These are phyloP conservation scores for Colletotrichum tropicale DNA, from an alignment of 2,329 filamentous ascomycete species.

Conservation along the genomic window DNA sequence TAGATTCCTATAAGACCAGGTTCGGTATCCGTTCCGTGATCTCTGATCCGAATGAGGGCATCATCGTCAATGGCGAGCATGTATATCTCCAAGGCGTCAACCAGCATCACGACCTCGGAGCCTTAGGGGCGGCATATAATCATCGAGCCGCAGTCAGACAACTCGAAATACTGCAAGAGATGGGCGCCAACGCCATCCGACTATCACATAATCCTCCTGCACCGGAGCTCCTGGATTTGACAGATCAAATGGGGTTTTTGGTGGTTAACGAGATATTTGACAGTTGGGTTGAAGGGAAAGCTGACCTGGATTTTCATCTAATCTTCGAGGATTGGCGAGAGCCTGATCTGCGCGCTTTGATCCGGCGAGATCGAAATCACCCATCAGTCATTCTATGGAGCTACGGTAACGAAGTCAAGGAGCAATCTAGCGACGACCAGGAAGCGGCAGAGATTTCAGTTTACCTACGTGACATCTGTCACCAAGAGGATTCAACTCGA, in stretches of 20 bases:
- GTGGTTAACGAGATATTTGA: neutral
- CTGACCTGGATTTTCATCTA: neutral
- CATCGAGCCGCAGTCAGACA: neutral
- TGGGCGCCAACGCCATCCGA: neutral
- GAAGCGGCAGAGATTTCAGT: neutral
- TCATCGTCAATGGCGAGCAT: neutral
- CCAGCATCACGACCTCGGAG: neutral
- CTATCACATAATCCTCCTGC: neutral
- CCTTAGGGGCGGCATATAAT: neutral
- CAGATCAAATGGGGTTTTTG: neutral
- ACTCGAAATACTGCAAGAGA: neutral
- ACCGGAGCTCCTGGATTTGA: neutral
- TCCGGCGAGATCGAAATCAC: neutral
- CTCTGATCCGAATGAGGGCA: neutral
- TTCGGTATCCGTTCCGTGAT: neutral
- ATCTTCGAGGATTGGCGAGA: neutral
- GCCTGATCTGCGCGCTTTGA: neutral
- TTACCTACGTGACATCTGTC: neutral
- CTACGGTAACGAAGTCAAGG: neutral
- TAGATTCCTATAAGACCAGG: neutral
- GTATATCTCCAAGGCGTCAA: neutral
- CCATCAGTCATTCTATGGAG: neutral
- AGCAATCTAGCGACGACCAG: neutral
- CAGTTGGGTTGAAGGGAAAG: neutral
- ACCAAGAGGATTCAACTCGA: neutral